phyloP scores from a whole-genome alignment of 768 basidiomycete genomes.

The Amanita jacksonii region DNA sequence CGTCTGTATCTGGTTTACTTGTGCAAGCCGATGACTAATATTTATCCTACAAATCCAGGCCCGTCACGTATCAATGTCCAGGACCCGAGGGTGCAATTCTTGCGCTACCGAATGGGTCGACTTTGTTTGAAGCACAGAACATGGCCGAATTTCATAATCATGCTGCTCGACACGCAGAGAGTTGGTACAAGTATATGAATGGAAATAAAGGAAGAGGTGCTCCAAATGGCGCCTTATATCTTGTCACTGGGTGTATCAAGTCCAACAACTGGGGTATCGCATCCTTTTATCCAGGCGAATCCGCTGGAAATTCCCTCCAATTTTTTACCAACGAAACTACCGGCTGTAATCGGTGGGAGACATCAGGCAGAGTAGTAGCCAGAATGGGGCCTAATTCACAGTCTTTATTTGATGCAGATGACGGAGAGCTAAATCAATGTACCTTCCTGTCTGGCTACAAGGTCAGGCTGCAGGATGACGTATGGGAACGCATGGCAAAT shows the following conservation, averaged over 20 bases:
- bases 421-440: slow-evolving; percentile 7
- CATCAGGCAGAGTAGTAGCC: neutral
- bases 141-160: slow-evolving; percentile 6
- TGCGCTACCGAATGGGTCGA: slow-evolving; percentile 12
- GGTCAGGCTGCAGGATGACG: neutral
- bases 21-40: neutral
- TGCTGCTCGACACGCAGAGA: slow-evolving; percentile 11
- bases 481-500: neutral
- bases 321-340: neutral
- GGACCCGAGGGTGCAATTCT: slow-evolving; percentile 12
- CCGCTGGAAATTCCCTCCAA: neutral
- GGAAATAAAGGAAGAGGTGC: slow-evolving; percentile 4
- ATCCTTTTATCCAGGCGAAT: slow-evolving; percentile 3
- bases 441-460: slow-evolving; percentile 8
- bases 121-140: slow-evolving; percentile 8
- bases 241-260: slow-evolving; percentile 17
- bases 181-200: slow-evolving; percentile 15
- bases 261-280: slow-evolving; percentile 12
- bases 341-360: slow-evolving; percentile 1
- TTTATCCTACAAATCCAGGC: neutral
- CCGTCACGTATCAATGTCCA: neutral
- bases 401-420: neutral
- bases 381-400: slow-evolving; percentile 3
- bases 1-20: neutral
- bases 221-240: slow-evolving; percentile 12